Percentiles rank a stretch among this genome's conserved stretches.
phyloP scores from a whole-genome alignment of 495 filamentous ascomycete species.

The Hyphodiscus hymeniophilus region DNA sequence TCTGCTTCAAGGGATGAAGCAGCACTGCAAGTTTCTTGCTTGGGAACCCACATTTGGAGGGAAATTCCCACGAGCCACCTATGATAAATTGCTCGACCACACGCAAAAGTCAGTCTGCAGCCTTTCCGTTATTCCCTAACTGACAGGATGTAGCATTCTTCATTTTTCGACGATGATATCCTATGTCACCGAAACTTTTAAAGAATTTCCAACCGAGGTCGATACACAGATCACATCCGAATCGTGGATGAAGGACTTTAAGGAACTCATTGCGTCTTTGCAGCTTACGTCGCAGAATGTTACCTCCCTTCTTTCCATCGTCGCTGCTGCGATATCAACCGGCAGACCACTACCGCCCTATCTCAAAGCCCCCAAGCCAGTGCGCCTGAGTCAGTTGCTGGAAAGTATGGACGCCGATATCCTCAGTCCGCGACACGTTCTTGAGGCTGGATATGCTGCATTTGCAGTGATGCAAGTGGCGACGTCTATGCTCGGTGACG shows the following conservation, averaged over 20 bases:
- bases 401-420: neutral
- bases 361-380: neutral
- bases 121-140: neutral
- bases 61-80: neutral
- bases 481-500: neutral
- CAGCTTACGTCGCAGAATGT: neutral
- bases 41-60: neutral
- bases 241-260: neutral
- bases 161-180: neutral
- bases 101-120: neutral
- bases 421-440: neutral
- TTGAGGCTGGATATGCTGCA: neutral
- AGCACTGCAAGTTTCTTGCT: neutral
- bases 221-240: neutral
- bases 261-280: neutral
- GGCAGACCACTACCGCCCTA: neutral
- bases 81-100: neutral
- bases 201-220: neutral
- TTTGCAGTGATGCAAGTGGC: constrained; percentile 1
- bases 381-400: neutral
- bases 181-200: neutral
- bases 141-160: neutral
- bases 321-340: neutral
- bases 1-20: neutral
- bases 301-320: neutral